Base-by-base conservation (phyloP, 306 rosid genomes). In the Fragaria ananassa region DNA sequence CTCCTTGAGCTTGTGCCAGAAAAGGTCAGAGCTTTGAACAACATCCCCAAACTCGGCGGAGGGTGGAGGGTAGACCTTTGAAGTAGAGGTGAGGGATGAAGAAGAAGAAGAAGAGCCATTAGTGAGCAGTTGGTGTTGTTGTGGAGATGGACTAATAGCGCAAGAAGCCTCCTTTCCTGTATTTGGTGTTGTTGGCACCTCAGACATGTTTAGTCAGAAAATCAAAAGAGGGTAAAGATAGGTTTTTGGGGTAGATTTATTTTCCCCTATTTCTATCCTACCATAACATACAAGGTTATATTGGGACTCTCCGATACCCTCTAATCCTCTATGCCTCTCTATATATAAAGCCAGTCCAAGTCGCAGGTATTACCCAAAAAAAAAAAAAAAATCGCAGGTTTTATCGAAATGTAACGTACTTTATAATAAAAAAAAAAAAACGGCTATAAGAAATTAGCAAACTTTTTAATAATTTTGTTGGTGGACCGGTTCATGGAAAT, bases 1-100 rank as follows among this genome's bases (percentile, higher is more conserved):
- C 78, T 83, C 83, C 77, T 84, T 81, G 67, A 93, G 95, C 76
- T 84, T 89, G 72, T 77, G 82, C 76, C 75, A 75, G 85, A 93
- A 93, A 85, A 93, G 88, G 61, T 81, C 83, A 4, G 89, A 46
- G 78, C 88, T 83, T 77, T 72, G 84, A 82, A 61, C 76, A 57
- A 93, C 81, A 50, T 91, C 86, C 19, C 83, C 85, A 66, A 84
- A 91, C 19, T 58, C 57, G 68, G 95, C 90, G 0, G 90, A 81
- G 44, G 96, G 87, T 0, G 87, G 71, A 50, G 96, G 94, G 65
- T 89, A 93, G 46, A 78, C 42, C 65, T 71, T 67, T 10, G 81
- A 25, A 76, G 56, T 18, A 54, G 78, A 21, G 64, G 65, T 5
- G 8, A 57, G 58, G 76, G 70, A 25, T n/a, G 81, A 31, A 46